Conservation (phyloP, 768 basidiomycete genomes). For the Cubamyces lactineus region DNA sequence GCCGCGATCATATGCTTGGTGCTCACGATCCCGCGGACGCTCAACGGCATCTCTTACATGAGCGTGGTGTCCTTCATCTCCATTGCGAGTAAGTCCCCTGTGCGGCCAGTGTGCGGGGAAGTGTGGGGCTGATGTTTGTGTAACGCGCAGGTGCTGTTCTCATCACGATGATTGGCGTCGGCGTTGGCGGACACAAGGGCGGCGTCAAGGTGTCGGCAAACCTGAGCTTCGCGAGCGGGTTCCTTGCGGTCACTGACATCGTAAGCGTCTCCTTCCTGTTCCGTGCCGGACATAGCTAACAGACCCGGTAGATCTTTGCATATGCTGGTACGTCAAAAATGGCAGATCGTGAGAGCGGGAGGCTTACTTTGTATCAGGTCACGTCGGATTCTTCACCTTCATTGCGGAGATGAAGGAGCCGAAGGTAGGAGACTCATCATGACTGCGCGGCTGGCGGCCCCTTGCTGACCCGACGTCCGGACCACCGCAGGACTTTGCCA, state of each 20-base stretch:
- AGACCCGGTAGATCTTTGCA: slow-evolving; percentile 32
- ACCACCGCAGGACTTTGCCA: slow-evolving; percentile 31
- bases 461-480: background rate
- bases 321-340: slow-evolving; percentile 28
- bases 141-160: slow-evolving; percentile 30
- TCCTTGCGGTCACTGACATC: slow-evolving; percentile 37
- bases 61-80: slow-evolving; percentile 36
- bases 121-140: background rate
- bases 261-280: slow-evolving; percentile 20
- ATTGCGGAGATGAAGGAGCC: slow-evolving; percentile 38
- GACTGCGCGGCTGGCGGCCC: too few relatives aligned
- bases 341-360: too few relatives aligned
- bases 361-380: slow-evolving; percentile 18
- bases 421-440: slow-evolving; percentile 9
- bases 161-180: slow-evolving; percentile 38
- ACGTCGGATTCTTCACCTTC: slow-evolving; percentile 38
- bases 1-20: slow-evolving; percentile 34
- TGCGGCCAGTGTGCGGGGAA: background rate
- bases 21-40: slow-evolving; percentile 35
- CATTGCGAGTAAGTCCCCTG: slow-evolving; percentile 28
- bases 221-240: slow-evolving; percentile 31
- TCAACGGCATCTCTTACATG: slow-evolving; percentile 35
- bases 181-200: slow-evolving; percentile 31
- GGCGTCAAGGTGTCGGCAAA: slow-evolving; percentile 25
- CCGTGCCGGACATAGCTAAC: background rate